Evolutionary conservation across 1,139 yeast genomes (phyloP), one percentile per base, ranked within the genome.

Genomic region (Debaryomyces psychrophilus): DNA sequence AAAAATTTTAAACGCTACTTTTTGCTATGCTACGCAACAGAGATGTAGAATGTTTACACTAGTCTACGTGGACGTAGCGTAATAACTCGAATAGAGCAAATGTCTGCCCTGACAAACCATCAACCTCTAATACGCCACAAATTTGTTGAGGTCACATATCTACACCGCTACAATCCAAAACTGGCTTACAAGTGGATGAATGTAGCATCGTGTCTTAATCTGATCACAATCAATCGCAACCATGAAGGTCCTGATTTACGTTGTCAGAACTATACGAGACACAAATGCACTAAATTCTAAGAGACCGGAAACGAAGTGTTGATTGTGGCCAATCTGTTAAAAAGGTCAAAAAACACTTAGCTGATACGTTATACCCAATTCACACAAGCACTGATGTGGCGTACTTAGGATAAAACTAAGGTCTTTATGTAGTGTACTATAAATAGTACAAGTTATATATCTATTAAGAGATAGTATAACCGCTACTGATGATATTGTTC

Each of bases 251-350:
- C 46, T 51, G 45, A 52, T 50, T 53, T 57, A 52, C 45, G 46
- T 56, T 59, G 61, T 53, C 67, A 62, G 65, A 64, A 53, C 67
- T 62, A 50, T 26, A 31, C 52, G 46, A 58, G 61, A 54, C 58
- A 59, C 62, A 58, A 53, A 72, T 66, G 69, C 68, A 44, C 57
- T 42, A 45, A 68, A 65, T 68, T 82, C 86, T 82, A 82, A 82
- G 84, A 78, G 81, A 80, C 86, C 85, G 82, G 82, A 82, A 82
- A 82, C 87, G 87, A 80, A 82, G 82, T 78, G 80, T 69, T 72
- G 62, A 71, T 73, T 82, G 87, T 82, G 80, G 72, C 87, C 75
- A 64, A 71, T 70, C 77, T 78, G 83, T 78, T 78, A 76, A 73
- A 71, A 71, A 65, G 78, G 82, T 78, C 83, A 79, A 68, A 62